Conservation (phyloP, 345 rosid species). For the Microthlaspi erraticum region DNA sequence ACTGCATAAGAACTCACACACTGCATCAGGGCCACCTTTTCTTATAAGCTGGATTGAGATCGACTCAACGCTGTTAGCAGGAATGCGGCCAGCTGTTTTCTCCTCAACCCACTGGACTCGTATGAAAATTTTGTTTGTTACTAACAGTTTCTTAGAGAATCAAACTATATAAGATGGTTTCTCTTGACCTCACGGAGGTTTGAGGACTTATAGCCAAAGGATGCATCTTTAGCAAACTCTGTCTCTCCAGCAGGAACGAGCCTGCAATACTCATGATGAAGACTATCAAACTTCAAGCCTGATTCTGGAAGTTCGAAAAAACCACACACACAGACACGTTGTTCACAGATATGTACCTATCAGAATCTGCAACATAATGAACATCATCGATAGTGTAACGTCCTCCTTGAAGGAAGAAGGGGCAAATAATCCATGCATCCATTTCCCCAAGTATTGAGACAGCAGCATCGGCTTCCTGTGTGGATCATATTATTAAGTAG, state of each 20-base stretch:
- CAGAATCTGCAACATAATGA: slow-evolving; percentile 93
- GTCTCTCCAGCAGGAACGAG: slow-evolving; percentile 96
- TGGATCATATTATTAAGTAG: slow-evolving; percentile 30
- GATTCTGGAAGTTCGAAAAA: slow-evolving; percentile 2
- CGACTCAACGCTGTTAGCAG: slow-evolving; percentile 71
- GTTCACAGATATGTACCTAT: slow-evolving; percentile 54
- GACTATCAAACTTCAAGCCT: slow-evolving; percentile 30
- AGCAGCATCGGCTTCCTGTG: slow-evolving; percentile 91
- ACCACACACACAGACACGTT: slow-evolving; percentile 8
- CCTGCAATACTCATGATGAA: slow-evolving; percentile 49
- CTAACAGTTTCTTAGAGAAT: background rate
- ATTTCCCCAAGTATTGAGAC: slow-evolving; percentile 86
- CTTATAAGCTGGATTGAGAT: slow-evolving; percentile 80
- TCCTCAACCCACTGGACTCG: slow-evolving; percentile 90
- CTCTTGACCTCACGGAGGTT: slow-evolving; percentile 73
- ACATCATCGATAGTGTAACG: slow-evolving; percentile 86
- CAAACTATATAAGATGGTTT: slow-evolving; percentile 19
- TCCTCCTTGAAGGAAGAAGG: slow-evolving; percentile 98
- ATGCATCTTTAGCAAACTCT: slow-evolving; percentile 95
- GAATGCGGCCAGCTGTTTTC: slow-evolving; percentile 73
- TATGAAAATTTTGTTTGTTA: slow-evolving; percentile 12
- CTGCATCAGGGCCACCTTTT: slow-evolving; percentile 92
- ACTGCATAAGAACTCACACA: slow-evolving; percentile 74
- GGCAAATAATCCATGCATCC: slow-evolving; percentile 97
- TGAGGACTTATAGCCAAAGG: slow-evolving; percentile 90